Evolutionary conservation across 345 rosid genomes (phyloP).

Genomic region (Viola odorata): DNA sequence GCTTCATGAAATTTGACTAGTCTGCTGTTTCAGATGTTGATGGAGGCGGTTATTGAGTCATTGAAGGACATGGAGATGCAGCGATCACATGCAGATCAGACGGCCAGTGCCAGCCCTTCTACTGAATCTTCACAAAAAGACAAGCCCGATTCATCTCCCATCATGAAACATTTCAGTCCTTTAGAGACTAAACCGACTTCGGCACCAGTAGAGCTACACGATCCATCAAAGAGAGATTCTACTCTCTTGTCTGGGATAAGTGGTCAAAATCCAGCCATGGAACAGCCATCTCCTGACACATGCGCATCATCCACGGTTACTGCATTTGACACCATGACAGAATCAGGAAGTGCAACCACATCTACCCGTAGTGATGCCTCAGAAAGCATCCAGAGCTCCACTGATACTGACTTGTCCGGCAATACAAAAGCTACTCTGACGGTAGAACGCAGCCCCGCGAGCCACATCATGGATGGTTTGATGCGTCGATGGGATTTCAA

Average conservation of each 20-base stretch:
- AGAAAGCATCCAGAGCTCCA: conserved; percentile 23
- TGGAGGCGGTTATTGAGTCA: conserved; percentile 76
- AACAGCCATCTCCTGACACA: conserved; percentile 25
- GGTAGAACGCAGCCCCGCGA: conserved; percentile 55
- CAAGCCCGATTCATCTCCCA: conserved; percentile 6
- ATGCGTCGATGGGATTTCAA: conserved; percentile 82
- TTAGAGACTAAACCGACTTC: conserved; percentile 2
- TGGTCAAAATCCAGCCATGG: conserved; percentile 20
- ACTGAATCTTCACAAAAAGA: conserved; percentile 26
- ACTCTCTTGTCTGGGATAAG: conserved; percentile 23
- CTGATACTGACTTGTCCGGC: conserved; percentile 55
- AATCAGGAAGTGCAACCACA: conserved; percentile 27
- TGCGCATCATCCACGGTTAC: conserved; percentile 20
- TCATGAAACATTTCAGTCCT: not conserved
- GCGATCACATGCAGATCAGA: conserved; percentile 12
- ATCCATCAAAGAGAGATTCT: conserved; percentile 30
- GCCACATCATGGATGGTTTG: conserved; percentile 70
- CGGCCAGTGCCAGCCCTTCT: conserved; percentile 13
- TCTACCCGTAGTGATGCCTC: conserved; percentile 33
- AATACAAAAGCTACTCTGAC: conserved; percentile 77
- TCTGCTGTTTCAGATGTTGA: conserved; percentile 57
- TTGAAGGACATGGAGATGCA: conserved; percentile 52
- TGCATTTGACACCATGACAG: conserved; percentile 14
- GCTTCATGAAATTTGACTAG: conserved; percentile 1
- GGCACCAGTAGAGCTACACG: conserved; percentile 9